Percentiles rank a stretch among this genome's conserved stretches.
These are phyloP conservation scores for Lignosus rhinocerotis DNA, from an alignment of 1,284 basidiomycete species.

Conservation along the genomic window DNA sequence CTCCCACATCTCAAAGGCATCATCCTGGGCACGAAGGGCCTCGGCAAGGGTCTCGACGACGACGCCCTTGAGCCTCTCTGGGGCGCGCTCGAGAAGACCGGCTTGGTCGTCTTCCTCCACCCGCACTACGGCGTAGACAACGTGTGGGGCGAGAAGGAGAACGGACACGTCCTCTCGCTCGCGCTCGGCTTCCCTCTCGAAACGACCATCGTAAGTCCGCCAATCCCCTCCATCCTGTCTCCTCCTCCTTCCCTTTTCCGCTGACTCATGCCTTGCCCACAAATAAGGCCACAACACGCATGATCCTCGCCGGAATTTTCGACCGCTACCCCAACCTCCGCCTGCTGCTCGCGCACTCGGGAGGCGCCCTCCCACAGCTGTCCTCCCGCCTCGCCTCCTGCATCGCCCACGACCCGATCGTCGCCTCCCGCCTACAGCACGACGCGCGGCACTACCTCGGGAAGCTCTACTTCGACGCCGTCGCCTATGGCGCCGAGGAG, in stretches of 20 bases:
- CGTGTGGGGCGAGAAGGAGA: constrained; percentile 72
- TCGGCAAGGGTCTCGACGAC: constrained; percentile 82
- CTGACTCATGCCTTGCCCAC: not conserved
- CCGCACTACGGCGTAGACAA: constrained; percentile 80
- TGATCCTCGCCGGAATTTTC: constrained; percentile 79
- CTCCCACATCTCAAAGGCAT: constrained; percentile 74
- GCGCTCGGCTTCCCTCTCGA: constrained; percentile 89
- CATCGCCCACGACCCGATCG: constrained; percentile 79
- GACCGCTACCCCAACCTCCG: constrained; percentile 76
- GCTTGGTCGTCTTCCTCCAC: constrained; percentile 78
- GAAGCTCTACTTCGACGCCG: constrained; percentile 79
- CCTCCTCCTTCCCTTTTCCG: not conserved
- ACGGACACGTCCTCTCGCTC: constrained; percentile 84
- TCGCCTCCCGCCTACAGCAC: constrained; percentile 71
- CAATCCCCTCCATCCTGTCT: not conserved
- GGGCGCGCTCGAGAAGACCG: constrained; percentile 66
- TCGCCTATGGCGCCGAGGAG: constrained; percentile 83
- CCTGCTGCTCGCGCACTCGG: constrained; percentile 82
- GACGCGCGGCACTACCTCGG: constrained; percentile 85
- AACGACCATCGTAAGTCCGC: constrained; percentile 72
- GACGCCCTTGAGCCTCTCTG: constrained; percentile 75
- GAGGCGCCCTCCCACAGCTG: constrained; percentile 77
- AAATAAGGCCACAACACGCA: constrained; percentile 68
- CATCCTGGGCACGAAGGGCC: constrained; percentile 78
- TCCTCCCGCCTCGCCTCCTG: constrained; percentile 83